Base-by-base conservation (phyloP, 2,329 filamentous ascomycete species). In the Hypoxylon sp. region DNA sequence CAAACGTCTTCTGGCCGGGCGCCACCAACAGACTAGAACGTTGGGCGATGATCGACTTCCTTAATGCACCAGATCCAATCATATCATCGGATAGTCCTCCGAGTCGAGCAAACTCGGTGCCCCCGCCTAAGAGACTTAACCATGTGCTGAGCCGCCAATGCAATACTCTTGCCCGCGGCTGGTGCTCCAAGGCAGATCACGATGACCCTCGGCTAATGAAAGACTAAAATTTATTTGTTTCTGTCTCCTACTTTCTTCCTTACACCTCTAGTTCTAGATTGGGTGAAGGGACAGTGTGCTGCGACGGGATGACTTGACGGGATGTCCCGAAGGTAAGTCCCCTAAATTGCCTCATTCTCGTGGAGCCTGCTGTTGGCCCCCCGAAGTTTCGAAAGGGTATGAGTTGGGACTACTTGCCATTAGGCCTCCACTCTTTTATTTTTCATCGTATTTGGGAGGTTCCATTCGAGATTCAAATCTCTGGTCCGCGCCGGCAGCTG, bases 61-160 rank as follows among this genome's bases (percentile, higher is more conserved):
- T n/a, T 11, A 8, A 19, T 32, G 29, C 32, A 8, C 16, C 34
- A 45, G 29, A 16, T 30, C 60, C 53, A 63, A 57, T 58, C 53
- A 53, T n/a, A n/a, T n/a, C n/a, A n/a, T n/a, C n/a, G n/a, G n/a
- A n/a, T n/a, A n/a, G n/a, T n/a, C n/a, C n/a, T n/a, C n/a, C n/a
- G n/a, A n/a, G n/a, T n/a, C n/a, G n/a, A n/a, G n/a, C n/a, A n/a
- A n/a, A n/a, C n/a, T n/a, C n/a, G n/a, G n/a, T n/a, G n/a, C n/a
- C n/a, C n/a, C n/a, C n/a, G n/a, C n/a, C n/a, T n/a, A n/a, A n/a
- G n/a, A n/a, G n/a, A n/a, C n/a, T n/a, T n/a, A n/a, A n/a, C n/a
- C n/a, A n/a, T n/a, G n/a, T n/a, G n/a, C n/a, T 59, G 54, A 66
- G 63, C 63, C 59, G 45, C 54, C n/a, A n/a, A n/a, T n/a, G n/a